phyloP scores from a whole-genome alignment of 768 basidiomycete species.

The Krasilnikovozyma curviuscula region DNA sequence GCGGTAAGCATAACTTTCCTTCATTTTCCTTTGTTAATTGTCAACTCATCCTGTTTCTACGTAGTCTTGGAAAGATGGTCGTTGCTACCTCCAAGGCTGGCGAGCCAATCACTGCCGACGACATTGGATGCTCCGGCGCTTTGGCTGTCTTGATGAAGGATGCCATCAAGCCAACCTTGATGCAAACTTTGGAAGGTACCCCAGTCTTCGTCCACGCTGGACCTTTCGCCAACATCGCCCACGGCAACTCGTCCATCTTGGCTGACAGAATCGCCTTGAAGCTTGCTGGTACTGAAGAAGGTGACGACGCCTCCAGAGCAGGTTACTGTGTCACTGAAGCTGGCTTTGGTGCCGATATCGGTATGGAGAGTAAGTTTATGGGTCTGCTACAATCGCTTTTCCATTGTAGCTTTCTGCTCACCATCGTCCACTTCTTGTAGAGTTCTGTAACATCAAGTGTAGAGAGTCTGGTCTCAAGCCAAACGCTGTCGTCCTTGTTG shows the following conservation, averaged over 20 bases:
- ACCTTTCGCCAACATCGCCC: conserved; percentile 97
- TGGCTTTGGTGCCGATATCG: conserved; percentile 97
- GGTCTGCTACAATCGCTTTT: background rate
- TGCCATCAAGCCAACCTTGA: conserved; percentile 94
- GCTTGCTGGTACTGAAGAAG: conserved; percentile 83
- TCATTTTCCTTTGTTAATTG: background rate
- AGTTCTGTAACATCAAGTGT: conserved; percentile 99
- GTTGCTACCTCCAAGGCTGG: conserved; percentile 82
- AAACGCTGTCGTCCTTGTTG: conserved; percentile 87
- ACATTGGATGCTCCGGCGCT: conserved; percentile 84
- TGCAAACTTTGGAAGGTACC: conserved; percentile 96
- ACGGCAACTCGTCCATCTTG: conserved; percentile 90
- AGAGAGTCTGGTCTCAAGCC: conserved; percentile 78
- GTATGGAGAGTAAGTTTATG: conserved; percentile 25
- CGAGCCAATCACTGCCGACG: conserved; percentile 84
- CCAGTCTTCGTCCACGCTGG: conserved; percentile 98
- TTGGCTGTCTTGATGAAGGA: conserved; percentile 96
- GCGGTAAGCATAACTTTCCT: conserved; percentile 25
- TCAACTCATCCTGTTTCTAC: background rate
- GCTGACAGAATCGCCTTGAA: conserved; percentile 95
- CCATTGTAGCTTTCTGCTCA: background rate
- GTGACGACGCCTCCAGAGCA: conserved; percentile 55
- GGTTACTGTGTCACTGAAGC: conserved; percentile 97
- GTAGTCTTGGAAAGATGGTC: conserved; percentile 74
- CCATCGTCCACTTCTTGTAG: conserved; percentile 23